Evolutionary conservation across 768 basidiomycete genomes (phyloP), one percentile per base, ranked within the genome.

Genomic region (Ephemerocybe angulata): DNA sequence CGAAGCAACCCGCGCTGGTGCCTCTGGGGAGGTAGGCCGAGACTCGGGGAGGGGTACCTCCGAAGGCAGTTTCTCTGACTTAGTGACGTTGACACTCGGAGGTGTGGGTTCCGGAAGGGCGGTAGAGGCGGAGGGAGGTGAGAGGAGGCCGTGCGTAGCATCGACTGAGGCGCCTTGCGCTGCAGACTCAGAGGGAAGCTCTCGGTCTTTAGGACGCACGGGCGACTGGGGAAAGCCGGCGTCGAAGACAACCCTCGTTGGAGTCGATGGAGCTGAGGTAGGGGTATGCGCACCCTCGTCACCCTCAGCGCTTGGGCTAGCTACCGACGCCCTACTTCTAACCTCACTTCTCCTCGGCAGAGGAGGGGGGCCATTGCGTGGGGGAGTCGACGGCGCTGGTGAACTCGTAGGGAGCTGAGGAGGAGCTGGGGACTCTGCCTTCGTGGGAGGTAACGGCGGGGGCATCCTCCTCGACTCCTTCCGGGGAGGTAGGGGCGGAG

Each of bases 21-120:
- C 60, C 25, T 63, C 67, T 24, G 76, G 67, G 30, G 79, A 73
- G 13, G 62, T 67, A 3, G 82, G 74, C 7, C 76, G 72, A 6
- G 80, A 78, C 4, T 76, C 74, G 2, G 78, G 76, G 4, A 75
- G 70, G 78, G 41, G 71, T 62, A 61, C 53, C 72, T 29, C 47
- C 27, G 70, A 65, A 10, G 74, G 78, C 4, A n/a, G n/a, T n/a
- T n/a, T n/a, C n/a, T n/a, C n/a, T n/a, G n/a, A n/a, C n/a, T n/a
- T n/a, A n/a, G n/a, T n/a, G n/a, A n/a, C n/a, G n/a, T n/a, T n/a
- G n/a, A n/a, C n/a, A n/a, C n/a, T n/a, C n/a, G n/a, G n/a, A n/a
- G n/a, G n/a, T n/a, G n/a, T n/a, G n/a, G n/a, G n/a, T n/a, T n/a
- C n/a, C n/a, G n/a, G n/a, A n/a, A n/a, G n/a, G n/a, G n/a, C n/a